Conservation (phyloP, 768 basidiomycete species). For the Podaxis sp. region DNA sequence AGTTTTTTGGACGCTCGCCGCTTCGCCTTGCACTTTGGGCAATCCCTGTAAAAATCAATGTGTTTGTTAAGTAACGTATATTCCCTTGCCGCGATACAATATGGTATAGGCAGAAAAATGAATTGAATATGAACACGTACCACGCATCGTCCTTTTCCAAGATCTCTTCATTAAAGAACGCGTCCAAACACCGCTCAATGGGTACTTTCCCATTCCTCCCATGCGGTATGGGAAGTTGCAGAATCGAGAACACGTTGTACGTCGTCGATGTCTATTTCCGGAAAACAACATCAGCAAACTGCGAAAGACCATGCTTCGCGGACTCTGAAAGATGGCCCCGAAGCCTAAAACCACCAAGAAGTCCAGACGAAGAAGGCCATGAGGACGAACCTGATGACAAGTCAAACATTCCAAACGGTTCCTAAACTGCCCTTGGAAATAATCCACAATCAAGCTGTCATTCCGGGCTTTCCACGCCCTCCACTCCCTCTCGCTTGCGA, state of each 20-base stretch:
- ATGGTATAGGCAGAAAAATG: neutral
- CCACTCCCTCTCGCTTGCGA: conserved; percentile 95
- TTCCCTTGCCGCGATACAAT: neutral
- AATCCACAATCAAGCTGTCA: conserved; percentile 93
- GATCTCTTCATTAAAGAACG: conserved; percentile 87
- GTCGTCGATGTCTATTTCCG: conserved; percentile 86
- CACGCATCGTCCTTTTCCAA: conserved; percentile 94
- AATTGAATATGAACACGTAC: conserved; percentile 42
- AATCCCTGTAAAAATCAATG: conserved; percentile 61
- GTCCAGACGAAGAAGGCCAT: neutral
- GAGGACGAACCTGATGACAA: conserved; percentile 70
- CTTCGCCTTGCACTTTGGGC: conserved; percentile 89
- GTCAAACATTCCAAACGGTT: conserved; percentile 88
- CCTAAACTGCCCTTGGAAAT: conserved; percentile 96
- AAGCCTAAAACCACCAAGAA: neutral
- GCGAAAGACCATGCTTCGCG: neutral
- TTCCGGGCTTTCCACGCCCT: conserved; percentile 84
- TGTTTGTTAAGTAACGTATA: neutral
- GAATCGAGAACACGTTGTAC: conserved; percentile 94
- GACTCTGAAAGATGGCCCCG: conserved; percentile 4
- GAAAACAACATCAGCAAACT: conserved; percentile 5
- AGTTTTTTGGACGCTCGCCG: conserved; percentile 85
- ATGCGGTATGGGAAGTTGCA: conserved; percentile 85
- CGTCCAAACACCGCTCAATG: conserved; percentile 80
- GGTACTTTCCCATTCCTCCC: conserved; percentile 61